Percentiles rank a stretch among this genome's conserved stretches.
Evolutionary conservation across 2,329 filamentous ascomycete genomes (phyloP).

Genomic region (Curvularia lunata): DNA sequence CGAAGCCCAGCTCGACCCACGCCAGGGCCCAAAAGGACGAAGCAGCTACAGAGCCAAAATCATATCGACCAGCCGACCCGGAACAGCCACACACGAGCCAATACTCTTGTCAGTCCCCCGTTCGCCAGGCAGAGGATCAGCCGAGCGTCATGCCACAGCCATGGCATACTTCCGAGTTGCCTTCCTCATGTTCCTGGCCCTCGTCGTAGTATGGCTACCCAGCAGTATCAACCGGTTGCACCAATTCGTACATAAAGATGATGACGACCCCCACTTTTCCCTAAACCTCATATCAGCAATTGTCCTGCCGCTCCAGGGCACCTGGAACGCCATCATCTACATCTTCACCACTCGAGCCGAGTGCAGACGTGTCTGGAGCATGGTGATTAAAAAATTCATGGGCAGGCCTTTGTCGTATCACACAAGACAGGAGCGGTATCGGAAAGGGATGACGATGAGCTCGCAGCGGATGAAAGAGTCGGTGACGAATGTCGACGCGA

Average conservation of each 20-base stretch:
- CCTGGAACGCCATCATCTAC: slow-evolving; percentile 86
- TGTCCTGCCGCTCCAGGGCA: slow-evolving; percentile 80
- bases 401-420: slow-evolving; percentile 9
- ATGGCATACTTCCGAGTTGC: slow-evolving; percentile 75
- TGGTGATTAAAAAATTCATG: slow-evolving; percentile 15
- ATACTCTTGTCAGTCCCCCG: slow-evolving; percentile 2
- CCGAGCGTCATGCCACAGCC: slow-evolving; percentile 58
- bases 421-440: neutral
- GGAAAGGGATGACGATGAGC: slow-evolving; percentile 16
- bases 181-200: slow-evolving; percentile 72
- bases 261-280: slow-evolving; percentile 52
- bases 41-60: slow-evolving; percentile 18
- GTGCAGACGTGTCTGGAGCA: slow-evolving; percentile 29
- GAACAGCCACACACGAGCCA: neutral
- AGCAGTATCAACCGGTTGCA: slow-evolving; percentile 73
- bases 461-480: slow-evolving; percentile 13
- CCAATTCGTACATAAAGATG: slow-evolving; percentile 63
- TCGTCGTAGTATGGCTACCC: slow-evolving; percentile 77
- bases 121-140: slow-evolving; percentile 3
- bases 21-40: neutral
- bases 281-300: slow-evolving; percentile 75
- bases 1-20: slow-evolving; percentile 7
- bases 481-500: slow-evolving; percentile 16
- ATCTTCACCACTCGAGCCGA: slow-evolving; percentile 48
- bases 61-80: slow-evolving; percentile 10